phyloP scores from a whole-genome alignment of 106 monocot species.

The Dioscorea dumetorum region DNA sequence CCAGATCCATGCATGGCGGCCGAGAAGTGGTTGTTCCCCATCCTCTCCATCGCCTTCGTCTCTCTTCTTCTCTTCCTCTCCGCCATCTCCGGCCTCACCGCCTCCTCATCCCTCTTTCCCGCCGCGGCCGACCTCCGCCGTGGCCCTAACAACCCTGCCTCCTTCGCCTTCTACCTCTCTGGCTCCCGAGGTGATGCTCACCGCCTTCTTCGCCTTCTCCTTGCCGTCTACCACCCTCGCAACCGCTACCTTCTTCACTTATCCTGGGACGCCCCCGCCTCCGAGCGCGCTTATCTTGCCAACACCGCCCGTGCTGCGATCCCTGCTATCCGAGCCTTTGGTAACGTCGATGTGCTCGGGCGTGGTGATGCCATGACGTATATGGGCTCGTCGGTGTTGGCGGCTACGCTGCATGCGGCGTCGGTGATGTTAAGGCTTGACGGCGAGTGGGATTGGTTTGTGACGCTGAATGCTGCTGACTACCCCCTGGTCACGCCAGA shows the following conservation, averaged over 20 bases:
- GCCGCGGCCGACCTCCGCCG: slow-evolving; percentile 13
- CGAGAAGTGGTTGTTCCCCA: slow-evolving; percentile 55
- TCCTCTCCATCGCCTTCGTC: slow-evolving; percentile 58
- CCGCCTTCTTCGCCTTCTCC: slow-evolving; percentile 56
- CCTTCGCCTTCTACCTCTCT: slow-evolving; percentile 74
- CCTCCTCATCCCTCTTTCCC: slow-evolving; percentile 38
- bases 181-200: slow-evolving; percentile 47
- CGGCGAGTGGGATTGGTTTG: slow-evolving; percentile 80
- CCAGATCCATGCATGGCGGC: slow-evolving; percentile 11
- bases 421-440: slow-evolving; percentile 56
- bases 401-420: slow-evolving; percentile 62
- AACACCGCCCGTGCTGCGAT: slow-evolving; percentile 19
- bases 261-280: slow-evolving; percentile 41
- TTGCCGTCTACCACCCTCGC: slow-evolving; percentile 82
- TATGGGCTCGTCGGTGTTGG: slow-evolving; percentile 71
- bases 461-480: slow-evolving; percentile 66
- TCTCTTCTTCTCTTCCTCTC: slow-evolving; percentile 50
- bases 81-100: slow-evolving; percentile 49
- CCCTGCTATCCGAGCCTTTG: slow-evolving; percentile 53
- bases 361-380: slow-evolving; percentile 50
- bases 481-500: slow-evolving; percentile 86
- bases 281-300: slow-evolving; percentile 40
- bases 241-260: slow-evolving; percentile 73
- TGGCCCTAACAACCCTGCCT: slow-evolving; percentile 34
- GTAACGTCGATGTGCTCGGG: slow-evolving; percentile 78